A percentile compares a stretch with the other conserved stretches of the same genome.
These are phyloP conservation scores for Sporobolomyces phaffii DNA, from an alignment of 768 basidiomycete species.

Conservation along the genomic window DNA sequence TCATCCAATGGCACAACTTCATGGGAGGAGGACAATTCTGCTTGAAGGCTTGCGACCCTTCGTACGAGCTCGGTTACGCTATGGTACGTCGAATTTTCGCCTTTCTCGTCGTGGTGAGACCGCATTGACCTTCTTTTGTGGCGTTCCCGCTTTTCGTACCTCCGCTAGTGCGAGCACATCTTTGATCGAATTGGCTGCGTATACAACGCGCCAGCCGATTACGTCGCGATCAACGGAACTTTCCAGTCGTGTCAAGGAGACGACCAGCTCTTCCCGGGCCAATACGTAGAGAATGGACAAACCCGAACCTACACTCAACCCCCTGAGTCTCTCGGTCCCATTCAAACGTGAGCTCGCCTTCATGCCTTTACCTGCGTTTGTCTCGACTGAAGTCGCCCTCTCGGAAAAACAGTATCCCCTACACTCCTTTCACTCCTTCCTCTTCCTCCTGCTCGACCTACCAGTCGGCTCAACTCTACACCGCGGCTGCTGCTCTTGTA, in stretches of 20 bases:
- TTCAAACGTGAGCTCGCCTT: constrained; percentile 31
- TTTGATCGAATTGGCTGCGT: constrained; percentile 61
- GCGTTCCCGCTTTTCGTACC: neutral
- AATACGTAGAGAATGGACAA: constrained; percentile 19
- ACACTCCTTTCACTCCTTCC: constrained; percentile 41
- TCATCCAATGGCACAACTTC: constrained; percentile 60
- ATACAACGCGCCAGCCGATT: constrained; percentile 66
- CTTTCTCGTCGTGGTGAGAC: no score
- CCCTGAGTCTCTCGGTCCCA: constrained; percentile 37
- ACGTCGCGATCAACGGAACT: constrained; percentile 51
- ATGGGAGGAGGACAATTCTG: constrained; percentile 62
- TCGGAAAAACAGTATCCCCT: constrained; percentile 44
- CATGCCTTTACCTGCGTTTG: neutral
- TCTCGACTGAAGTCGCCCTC: no score
- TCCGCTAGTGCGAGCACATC: constrained; percentile 67
- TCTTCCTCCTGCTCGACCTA: constrained; percentile 42
- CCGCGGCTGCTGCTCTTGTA: constrained; percentile 16
- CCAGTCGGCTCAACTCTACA: constrained; percentile 36
- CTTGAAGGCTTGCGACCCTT: constrained; percentile 65
- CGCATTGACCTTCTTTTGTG: no score
- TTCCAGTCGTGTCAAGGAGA: constrained; percentile 66
- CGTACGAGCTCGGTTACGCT: constrained; percentile 47
- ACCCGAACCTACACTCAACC: constrained; percentile 37
- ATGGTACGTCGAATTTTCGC: no score
- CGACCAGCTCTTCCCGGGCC: constrained; percentile 53